These are phyloP conservation scores for Volvariella surrecta DNA, from an alignment of 1,284 basidiomycete genomes.

Conservation along the genomic window DNA sequence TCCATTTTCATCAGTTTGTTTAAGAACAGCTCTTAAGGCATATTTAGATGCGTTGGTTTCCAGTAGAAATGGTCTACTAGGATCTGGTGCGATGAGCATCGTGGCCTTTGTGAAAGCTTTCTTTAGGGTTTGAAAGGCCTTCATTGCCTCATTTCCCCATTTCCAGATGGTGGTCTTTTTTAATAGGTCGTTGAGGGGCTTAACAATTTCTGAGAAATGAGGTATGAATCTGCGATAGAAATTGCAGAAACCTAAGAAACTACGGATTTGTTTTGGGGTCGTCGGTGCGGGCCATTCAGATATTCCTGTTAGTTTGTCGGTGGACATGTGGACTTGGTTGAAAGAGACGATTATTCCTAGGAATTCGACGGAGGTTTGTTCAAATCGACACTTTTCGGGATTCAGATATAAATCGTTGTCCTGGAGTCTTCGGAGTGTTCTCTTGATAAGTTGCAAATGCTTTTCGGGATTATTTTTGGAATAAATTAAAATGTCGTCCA, in stretches of 20 bases:
- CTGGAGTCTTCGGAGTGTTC: slow-evolving; percentile 22
- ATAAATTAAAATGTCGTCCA: slow-evolving; percentile 13
- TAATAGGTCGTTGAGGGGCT: slow-evolving; percentile 14
- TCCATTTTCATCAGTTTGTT: slow-evolving; percentile 16
- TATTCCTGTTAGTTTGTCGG: slow-evolving; percentile 26
- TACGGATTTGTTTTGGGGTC: slow-evolving; percentile 16
- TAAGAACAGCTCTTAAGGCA: slow-evolving; percentile 21
- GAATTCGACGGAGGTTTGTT: slow-evolving; percentile 23
- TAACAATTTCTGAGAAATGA: slow-evolving; percentile 19
- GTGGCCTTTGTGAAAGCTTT: slow-evolving; percentile 12
- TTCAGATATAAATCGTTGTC: slow-evolving; percentile 24
- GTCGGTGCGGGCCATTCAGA: slow-evolving; percentile 14
- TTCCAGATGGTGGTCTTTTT: slow-evolving; percentile 12
- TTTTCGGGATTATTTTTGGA: slow-evolving; percentile 10
- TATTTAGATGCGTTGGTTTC: slow-evolving; percentile 21
- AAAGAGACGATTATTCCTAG: slow-evolving; percentile 28
- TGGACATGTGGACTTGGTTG: slow-evolving; percentile 28
- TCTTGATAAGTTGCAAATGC: slow-evolving; percentile 10
- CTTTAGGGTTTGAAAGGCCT: slow-evolving; percentile 18
- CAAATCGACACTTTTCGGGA: slow-evolving; percentile 29
- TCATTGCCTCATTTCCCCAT: slow-evolving; percentile 12
- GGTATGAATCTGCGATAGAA: slow-evolving; percentile 33
- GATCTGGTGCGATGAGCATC: slow-evolving; percentile 14
- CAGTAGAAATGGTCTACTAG: slow-evolving; percentile 14
- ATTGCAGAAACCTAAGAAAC: slow-evolving; percentile 23